Evolutionary conservation across 257 asterid genomes (phyloP), one percentile per base, ranked within the genome.

Genomic region (Paraleonurus japonicus): DNA sequence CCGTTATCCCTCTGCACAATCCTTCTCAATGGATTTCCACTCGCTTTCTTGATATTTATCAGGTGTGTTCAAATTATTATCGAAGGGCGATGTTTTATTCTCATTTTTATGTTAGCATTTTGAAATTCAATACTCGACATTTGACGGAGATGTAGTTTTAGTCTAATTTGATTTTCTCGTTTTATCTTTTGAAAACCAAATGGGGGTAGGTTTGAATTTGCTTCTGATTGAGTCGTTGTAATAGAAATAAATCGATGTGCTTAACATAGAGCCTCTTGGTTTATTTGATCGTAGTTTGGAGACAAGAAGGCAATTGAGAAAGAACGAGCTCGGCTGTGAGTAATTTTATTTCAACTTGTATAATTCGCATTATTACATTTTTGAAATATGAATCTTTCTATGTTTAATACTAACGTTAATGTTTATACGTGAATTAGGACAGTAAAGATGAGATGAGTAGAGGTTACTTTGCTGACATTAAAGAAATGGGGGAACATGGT

Each of bases 251-350:
- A 27, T 65, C 76, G 27, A 15, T 71, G 48, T 57, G 61, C 67
- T 78, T 74, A 35, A 26, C 73, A 57, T 67, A 22, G 70, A 35
- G 32, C 54, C 33, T 32, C 61, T 67, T 73, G 72, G 70, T 72
- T 77, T 5, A 24, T 69, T 69, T 76, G 71, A 55, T 74, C 65
- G 48, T 83, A 94, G 99, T 37, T 91, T 61, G 93, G 85, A 58
- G 86, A 75, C 81, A 87, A 92, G 88, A 81, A 79, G 70, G 96
- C 90, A 7, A 79, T 88, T 51, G 90, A 83, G 88, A 85, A 80
- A 72, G 96, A 87, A 79, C 92, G 96, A 61, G 95, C 89, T 73
- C 82, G 98, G 81, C 81, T 95, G 99, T 95, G 86, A 88, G 96
- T 84, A 69, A 58, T 48, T 65, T 67, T 62, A n/a, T 43, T 2